Conservation (phyloP, 2,329 filamentous ascomycete genomes). For the Botrytis paeoniae region DNA sequence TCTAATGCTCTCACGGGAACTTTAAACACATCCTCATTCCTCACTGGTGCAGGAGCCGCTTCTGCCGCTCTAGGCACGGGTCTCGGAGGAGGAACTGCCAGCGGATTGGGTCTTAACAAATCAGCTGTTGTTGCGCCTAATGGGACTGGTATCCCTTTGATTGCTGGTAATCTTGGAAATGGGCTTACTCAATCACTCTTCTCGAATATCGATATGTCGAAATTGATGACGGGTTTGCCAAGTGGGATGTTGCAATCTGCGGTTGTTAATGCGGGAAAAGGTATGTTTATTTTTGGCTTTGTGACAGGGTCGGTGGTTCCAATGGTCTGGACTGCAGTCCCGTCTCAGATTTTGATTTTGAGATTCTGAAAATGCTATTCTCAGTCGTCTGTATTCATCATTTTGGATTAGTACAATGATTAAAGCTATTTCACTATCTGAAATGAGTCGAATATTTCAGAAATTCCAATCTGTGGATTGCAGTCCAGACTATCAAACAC, state of each 20-base stretch:
- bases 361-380: not conserved
- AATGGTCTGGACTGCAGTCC: not conserved
- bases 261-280: slow-evolving; percentile 15
- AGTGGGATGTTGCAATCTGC: slow-evolving; percentile 13
- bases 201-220: slow-evolving; percentile 17
- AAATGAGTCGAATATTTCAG: not conserved
- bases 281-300: not conserved
- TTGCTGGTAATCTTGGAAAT: slow-evolving; percentile 11
- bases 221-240: slow-evolving; percentile 10
- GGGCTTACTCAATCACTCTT: slow-evolving; percentile 11
- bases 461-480: not conserved
- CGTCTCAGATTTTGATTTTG: not conserved
- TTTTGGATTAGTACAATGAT: not conserved
- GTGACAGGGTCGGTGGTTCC: not conserved
- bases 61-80: slow-evolving; percentile 10
- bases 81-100: slow-evolving; percentile 16
- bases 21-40: slow-evolving; percentile 1
- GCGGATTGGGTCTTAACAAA: slow-evolving; percentile 15
- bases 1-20: slow-evolving; percentile 15
- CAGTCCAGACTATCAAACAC: not conserved
- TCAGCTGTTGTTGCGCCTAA: slow-evolving; percentile 4
- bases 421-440: not conserved
- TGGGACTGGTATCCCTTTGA: slow-evolving; percentile 2
- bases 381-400: not conserved
- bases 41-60: not conserved